Conservation (phyloP, 1,284 basidiomycete species). For the Porphyrellus sp. region DNA sequence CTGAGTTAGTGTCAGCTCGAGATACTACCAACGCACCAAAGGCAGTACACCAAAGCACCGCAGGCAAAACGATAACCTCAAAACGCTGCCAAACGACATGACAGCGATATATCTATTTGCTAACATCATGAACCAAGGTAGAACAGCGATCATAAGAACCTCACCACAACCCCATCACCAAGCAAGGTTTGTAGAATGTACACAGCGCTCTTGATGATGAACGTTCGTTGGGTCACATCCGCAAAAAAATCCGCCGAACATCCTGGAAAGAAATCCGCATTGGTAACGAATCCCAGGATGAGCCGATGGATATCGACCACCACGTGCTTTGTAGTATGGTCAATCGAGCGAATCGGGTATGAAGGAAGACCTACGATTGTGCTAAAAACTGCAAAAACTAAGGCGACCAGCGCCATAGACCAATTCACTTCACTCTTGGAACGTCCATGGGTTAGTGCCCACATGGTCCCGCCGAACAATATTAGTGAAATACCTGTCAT, state of each 20-base stretch:
- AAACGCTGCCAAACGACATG: slow-evolving; percentile 22
- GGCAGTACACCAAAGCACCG: slow-evolving; percentile 19
- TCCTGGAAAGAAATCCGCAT: slow-evolving; percentile 9
- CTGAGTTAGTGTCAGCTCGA: background rate
- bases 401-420: slow-evolving; percentile 20
- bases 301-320: slow-evolving; percentile 21
- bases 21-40: slow-evolving; percentile 10
- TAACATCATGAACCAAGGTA: background rate
- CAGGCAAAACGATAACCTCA: slow-evolving; percentile 12
- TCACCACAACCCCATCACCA: slow-evolving; percentile 26
- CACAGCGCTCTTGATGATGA: slow-evolving; percentile 21
- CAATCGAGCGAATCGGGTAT: background rate
- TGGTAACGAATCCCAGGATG: slow-evolving; percentile 19
- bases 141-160: background rate
- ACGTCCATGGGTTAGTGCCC: slow-evolving; percentile 18
- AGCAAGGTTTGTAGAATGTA: slow-evolving; percentile 29
- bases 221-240: slow-evolving; percentile 21
- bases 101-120: slow-evolving; percentile 26
- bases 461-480: slow-evolving; percentile 24
- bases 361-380: slow-evolving; percentile 16
- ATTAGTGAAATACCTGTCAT: slow-evolving; percentile 25
- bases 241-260: slow-evolving; percentile 23
- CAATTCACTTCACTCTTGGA: slow-evolving; percentile 18
- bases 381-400: slow-evolving; percentile 17
- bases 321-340: slow-evolving; percentile 21